Conservation (phyloP, 805 yeast species). For the Metschnikowia colocasiae region DNA sequence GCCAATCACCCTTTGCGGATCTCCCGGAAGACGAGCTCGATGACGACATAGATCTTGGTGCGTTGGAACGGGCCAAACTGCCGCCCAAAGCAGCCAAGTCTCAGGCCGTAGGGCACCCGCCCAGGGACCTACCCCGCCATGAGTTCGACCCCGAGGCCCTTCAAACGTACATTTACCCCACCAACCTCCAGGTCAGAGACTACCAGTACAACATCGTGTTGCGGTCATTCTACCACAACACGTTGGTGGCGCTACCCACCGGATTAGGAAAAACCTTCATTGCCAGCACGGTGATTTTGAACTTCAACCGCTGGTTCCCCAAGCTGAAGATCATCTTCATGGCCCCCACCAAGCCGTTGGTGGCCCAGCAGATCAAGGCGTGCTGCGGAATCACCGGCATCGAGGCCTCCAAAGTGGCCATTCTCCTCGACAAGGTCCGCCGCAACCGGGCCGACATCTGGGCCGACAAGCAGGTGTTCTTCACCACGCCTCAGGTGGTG, state of each 20-base stretch:
- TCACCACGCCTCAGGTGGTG: slow-evolving; percentile 94
- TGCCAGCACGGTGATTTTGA: slow-evolving; percentile 90
- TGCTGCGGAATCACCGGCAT: slow-evolving; percentile 86
- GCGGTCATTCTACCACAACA: slow-evolving; percentile 66
- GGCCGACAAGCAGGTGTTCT: slow-evolving; percentile 73
- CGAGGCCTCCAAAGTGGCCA: slow-evolving; percentile 71
- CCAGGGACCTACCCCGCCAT: slow-evolving; percentile 9
- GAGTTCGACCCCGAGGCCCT: slow-evolving; percentile 9
- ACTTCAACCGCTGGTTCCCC: slow-evolving; percentile 82
- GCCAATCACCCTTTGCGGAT: background rate
- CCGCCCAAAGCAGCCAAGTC: background rate
- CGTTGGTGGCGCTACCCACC: slow-evolving; percentile 90
- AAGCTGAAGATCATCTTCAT: slow-evolving; percentile 78
- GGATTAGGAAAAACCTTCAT: slow-evolving; percentile 97
- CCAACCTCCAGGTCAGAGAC: slow-evolving; percentile 78
- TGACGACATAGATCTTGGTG: slow-evolving; percentile 15
- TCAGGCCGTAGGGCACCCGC: background rate
- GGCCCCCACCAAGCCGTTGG: slow-evolving; percentile 97
- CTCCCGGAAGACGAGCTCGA: slow-evolving; percentile 12
- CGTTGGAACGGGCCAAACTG: slow-evolving; percentile 1
- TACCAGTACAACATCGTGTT: slow-evolving; percentile 82
- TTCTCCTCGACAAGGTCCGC: slow-evolving; percentile 58
- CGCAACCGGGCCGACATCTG: slow-evolving; percentile 72
- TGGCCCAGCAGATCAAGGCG: slow-evolving; percentile 93
- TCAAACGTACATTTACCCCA: slow-evolving; percentile 71